Percentiles rank a stretch among this genome's conserved stretches.
These are phyloP conservation scores for Euphorbia celastroides DNA, from an alignment of 441 rosid genomes.

Conservation along the genomic window DNA sequence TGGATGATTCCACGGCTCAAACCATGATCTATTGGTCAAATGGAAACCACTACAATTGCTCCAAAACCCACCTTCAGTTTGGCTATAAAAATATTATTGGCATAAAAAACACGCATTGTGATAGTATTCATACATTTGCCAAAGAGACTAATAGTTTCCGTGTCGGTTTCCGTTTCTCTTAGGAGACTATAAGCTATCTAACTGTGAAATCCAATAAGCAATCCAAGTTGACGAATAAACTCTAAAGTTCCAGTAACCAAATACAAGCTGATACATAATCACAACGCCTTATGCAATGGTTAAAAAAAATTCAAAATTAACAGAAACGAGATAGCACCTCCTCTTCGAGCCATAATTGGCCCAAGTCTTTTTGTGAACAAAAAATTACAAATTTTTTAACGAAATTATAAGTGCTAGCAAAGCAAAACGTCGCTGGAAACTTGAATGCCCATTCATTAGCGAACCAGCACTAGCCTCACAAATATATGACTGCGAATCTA, in stretches of 20 bases:
- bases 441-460: background rate
- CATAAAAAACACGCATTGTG: background rate
- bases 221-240: background rate
- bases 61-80: no score
- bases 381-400: background rate
- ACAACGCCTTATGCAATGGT: background rate
- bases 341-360: background rate
- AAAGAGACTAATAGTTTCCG: no score
- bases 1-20: no score
- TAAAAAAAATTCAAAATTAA: background rate
- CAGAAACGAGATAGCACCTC: background rate
- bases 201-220: background rate
- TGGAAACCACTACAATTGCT: no score
- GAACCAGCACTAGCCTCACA: background rate
- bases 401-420: background rate
- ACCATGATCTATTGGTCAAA: no score
- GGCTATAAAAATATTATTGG: background rate
- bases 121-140: constrained; percentile 7
- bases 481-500: background rate
- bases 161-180: no score
- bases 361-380: background rate
- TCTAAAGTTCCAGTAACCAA: background rate
- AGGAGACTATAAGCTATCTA: constrained; percentile 3
- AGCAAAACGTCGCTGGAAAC: background rate
- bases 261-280: background rate